A percentile compares a stretch with the other conserved stretches of the same genome.
Conservation (phyloP, 352 stramenopile species). For the Phytophthora kernoviae region DNA sequence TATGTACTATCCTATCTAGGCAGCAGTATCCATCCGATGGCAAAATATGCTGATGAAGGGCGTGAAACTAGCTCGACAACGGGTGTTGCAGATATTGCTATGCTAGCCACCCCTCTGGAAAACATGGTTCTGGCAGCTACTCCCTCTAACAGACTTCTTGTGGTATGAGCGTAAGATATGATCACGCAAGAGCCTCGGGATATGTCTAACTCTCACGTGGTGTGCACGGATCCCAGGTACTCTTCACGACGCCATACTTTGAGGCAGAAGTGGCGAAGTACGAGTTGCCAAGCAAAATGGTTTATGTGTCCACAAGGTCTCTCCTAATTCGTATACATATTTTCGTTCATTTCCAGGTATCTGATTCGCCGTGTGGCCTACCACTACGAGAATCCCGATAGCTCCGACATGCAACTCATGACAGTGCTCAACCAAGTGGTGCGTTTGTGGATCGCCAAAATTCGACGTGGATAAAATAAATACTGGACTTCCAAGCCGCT, state of each 20-base stretch:
- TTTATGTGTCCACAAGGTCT: no score
- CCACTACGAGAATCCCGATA: slow-evolving; percentile 50
- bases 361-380: slow-evolving; percentile 41
- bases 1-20: slow-evolving; percentile 4
- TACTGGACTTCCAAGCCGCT: not conserved
- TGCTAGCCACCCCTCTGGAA: slow-evolving; percentile 49
- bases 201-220: not conserved
- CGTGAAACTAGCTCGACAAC: not conserved
- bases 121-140: slow-evolving; percentile 51
- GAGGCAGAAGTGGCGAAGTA: slow-evolving; percentile 39
- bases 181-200: not conserved
- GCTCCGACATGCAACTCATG: slow-evolving; percentile 31
- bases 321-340: no score
- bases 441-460: not conserved
- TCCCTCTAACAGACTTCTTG: slow-evolving; percentile 38
- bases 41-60: slow-evolving; percentile 4
- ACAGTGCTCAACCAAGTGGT: slow-evolving; percentile 41
- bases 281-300: not conserved
- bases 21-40: slow-evolving; percentile 25
- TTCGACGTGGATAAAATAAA: not conserved
- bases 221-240: slow-evolving; percentile 22
- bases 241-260: slow-evolving; percentile 44
- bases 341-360: slow-evolving; percentile 26
- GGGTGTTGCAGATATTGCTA: slow-evolving; percentile 29
- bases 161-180: slow-evolving; percentile 22